Evolutionary conservation across 2,329 filamentous ascomycete species (phyloP), one percentile per base, ranked within the genome.

Genomic region (Trichophyton equinum): DNA sequence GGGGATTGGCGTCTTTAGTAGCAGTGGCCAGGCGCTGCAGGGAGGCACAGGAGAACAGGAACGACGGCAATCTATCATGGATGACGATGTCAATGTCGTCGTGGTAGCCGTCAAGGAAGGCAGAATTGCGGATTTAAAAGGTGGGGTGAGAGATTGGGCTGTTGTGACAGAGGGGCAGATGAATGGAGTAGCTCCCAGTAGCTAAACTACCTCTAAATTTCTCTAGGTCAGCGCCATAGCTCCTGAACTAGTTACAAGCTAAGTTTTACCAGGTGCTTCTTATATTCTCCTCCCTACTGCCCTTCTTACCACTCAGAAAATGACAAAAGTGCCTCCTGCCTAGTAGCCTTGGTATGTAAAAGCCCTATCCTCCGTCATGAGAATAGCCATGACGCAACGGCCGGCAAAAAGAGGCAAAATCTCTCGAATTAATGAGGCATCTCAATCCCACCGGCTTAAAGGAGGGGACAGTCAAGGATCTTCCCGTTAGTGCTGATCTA

Each of bases 101-200:
- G 82, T 92, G 4, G 94, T 97, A 6, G 83, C 82, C 67, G 89
- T 97, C 67, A 82, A 81, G 68, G 89, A 91, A 71, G 91, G 94
- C 57, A 82, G 91, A 68, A 95, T 95, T 68, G 91, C 88, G 65
- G 94, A 96, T 73, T 96, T 88, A 88, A 96, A 96, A 77, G 92
- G 94, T n/a, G 84, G 85, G 13, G 90, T 97, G 3, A 84, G 87
- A 68, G 92, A 97, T 71, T 97, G 84, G 83, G 64, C 68, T 30
- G 65, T 79, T 61, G 70, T 77, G 33, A 67, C 70, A 44, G 68
- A 71, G 38, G 72, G 69, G 25, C 33, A 40, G 22, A 11, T 36
- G 8, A 57, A 57, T 44, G 55, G 55, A n/a, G 40, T 57, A 57
- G 18, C 15, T n/a, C 25, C 30, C 2, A 9, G 33, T 38, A 38